Percentiles rank a stretch among this genome's conserved stretches.
Evolutionary conservation across 2,329 filamentous ascomycete genomes (phyloP).

Genomic region (Exophiala lecanii-corni): DNA sequence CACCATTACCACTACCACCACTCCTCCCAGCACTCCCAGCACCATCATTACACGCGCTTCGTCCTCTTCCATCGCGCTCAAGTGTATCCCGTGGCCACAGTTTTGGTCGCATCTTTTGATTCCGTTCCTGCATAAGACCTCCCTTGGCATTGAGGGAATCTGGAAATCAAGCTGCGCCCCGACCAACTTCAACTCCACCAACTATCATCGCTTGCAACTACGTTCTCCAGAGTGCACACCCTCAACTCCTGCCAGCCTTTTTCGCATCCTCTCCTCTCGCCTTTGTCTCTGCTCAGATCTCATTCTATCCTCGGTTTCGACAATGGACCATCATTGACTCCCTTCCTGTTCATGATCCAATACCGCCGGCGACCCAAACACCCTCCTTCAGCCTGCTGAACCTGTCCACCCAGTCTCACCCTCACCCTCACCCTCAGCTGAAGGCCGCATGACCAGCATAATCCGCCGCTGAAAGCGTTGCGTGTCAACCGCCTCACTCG

Average conservation of each 20-base stretch:
- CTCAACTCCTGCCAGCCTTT: conserved; percentile 1
- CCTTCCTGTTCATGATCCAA: no score
- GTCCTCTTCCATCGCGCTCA: background rate
- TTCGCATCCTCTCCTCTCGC: background rate
- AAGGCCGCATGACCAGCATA: background rate
- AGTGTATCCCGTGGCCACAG: conserved; percentile 1
- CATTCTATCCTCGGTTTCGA: background rate
- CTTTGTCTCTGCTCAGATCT: background rate
- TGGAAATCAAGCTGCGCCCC: conserved; percentile 11
- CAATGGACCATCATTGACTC: background rate
- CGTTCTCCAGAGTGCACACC: background rate
- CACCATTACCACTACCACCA: no score
- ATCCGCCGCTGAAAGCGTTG: background rate
- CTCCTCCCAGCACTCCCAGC: background rate
- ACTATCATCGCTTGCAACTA: background rate
- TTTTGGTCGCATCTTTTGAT: conserved; percentile 3
- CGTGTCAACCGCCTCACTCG: background rate
- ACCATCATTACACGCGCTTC: background rate
- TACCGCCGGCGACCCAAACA: no score
- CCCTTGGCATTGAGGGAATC: conserved; percentile 9
- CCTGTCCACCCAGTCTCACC: background rate
- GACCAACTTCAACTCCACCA: conserved; percentile 10
- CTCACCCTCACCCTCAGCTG: background rate
- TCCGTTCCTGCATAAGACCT: conserved; percentile 14
- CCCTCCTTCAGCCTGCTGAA: no score